Conservation (phyloP, 305 asterid genomes). For the Fraxinus angustifolia region DNA sequence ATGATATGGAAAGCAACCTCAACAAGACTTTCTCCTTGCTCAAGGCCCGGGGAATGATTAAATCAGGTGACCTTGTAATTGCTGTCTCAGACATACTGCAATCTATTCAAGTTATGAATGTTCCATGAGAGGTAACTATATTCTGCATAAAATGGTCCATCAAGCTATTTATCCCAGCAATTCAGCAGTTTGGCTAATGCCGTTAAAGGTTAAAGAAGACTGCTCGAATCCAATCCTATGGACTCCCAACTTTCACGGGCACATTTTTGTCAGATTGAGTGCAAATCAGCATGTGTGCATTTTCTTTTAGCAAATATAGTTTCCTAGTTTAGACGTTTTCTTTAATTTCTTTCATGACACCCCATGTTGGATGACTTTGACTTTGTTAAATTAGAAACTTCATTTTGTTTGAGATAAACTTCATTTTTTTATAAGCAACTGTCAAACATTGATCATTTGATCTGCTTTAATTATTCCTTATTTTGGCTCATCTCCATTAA, state of each 20-base stretch:
- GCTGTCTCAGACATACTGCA: slow-evolving; percentile 97
- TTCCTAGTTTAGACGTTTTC: slow-evolving; percentile 21
- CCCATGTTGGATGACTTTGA: slow-evolving; percentile 7
- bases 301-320: slow-evolving; percentile 22
- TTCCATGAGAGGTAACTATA: slow-evolving; percentile 46
- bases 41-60: slow-evolving; percentile 93
- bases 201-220: not conserved
- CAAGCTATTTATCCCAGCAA: not conserved
- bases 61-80: slow-evolving; percentile 86
- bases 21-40: slow-evolving; percentile 85
- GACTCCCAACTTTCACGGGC: not conserved
- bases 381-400: slow-evolving; percentile 22
- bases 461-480: not conserved
- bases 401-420: slow-evolving; percentile 4
- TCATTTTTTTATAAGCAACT: not conserved
- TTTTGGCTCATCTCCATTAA: slow-evolving; percentile 3
- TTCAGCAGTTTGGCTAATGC: slow-evolving; percentile 2
- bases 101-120: slow-evolving; percentile 58
- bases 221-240: not conserved
- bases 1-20: slow-evolving; percentile 94
- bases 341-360: not conserved
- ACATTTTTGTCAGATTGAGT: not conserved
- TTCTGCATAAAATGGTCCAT: not conserved
- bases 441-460: not conserved
- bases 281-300: slow-evolving; percentile 2